phyloP scores from a whole-genome alignment of 179 eudicot genomes.

The Heliamphora pulchella region DNA sequence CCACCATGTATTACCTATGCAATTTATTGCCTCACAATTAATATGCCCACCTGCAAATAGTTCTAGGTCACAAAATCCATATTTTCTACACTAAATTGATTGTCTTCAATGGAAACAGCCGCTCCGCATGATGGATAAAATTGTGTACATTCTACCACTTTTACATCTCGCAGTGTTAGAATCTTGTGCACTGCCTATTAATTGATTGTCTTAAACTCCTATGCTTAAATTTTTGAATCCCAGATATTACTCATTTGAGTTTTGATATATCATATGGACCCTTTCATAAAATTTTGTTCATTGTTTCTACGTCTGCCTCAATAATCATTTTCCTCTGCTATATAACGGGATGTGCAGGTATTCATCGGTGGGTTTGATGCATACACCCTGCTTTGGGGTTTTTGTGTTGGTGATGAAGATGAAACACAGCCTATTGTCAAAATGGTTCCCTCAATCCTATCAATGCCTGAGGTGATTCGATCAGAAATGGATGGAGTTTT shows the following conservation, averaged over 20 bases:
- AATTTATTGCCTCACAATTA: background rate
- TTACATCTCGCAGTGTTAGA: too few species aligned
- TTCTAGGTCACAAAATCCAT: background rate
- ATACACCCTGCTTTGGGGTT: slow-evolving; percentile 71
- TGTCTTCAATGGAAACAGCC: background rate
- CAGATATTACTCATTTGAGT: too few species aligned
- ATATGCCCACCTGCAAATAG: background rate
- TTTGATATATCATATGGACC: background rate
- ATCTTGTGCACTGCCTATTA: too few species aligned
- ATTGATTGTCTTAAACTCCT: too few species aligned
- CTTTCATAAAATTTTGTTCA: background rate
- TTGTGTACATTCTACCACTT: too few species aligned
- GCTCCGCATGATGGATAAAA: too few species aligned
- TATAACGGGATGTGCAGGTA: slow-evolving; percentile 42
- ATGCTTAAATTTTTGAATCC: too few species aligned
- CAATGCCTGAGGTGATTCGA: slow-evolving; percentile 31
- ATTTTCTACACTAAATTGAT: background rate
- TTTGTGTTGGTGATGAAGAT: slow-evolving; percentile 63
- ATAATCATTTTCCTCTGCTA: background rate
- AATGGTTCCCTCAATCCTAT: slow-evolving; percentile 55
- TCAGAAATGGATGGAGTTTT: background rate
- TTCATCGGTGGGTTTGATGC: slow-evolving; percentile 70
- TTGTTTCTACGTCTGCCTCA: background rate
- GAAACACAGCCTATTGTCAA: slow-evolving; percentile 50
- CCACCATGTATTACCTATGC: background rate